Conservation (phyloP, 2,329 filamentous ascomycete species). For the Periconia macrospinosa region DNA sequence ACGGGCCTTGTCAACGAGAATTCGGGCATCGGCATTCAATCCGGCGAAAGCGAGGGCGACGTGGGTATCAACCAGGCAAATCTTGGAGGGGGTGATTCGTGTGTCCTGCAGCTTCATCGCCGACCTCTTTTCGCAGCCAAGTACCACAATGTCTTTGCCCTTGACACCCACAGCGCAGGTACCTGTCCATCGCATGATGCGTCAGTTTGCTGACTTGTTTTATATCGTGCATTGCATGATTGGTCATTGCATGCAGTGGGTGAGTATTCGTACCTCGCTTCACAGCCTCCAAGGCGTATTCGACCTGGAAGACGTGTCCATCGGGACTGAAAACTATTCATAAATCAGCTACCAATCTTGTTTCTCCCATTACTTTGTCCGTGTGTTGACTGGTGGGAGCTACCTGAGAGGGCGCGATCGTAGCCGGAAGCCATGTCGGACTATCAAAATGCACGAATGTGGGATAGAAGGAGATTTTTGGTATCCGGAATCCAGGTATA, state of each 20-base stretch:
- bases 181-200: slow-evolving; percentile 60
- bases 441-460: background rate
- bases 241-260: background rate
- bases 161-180: slow-evolving; percentile 98
- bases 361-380: slow-evolving; percentile 24
- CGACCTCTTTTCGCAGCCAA: slow-evolving; percentile 97
- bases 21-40: slow-evolving; percentile 95
- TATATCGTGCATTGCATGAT: background rate
- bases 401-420: slow-evolving; percentile 98
- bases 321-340: slow-evolving; percentile 91
- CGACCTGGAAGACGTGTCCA: slow-evolving; percentile 99
- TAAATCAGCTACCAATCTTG: slow-evolving; percentile 47
- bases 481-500: background rate
- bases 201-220: slow-evolving; percentile 15
- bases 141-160: slow-evolving; percentile 88
- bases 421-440: slow-evolving; percentile 87
- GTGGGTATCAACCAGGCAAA: slow-evolving; percentile 92
- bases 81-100: slow-evolving; percentile 97
- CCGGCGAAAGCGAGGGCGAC: slow-evolving; percentile 97
- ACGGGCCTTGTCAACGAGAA: slow-evolving; percentile 96
- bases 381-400: slow-evolving; percentile 36
- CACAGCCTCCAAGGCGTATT: slow-evolving; percentile 98
- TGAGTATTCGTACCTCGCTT: slow-evolving; percentile 75
- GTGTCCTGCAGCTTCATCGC: slow-evolving; percentile 99
- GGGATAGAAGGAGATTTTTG: too few species aligned